phyloP scores from a whole-genome alignment of 345 rosid species.

The Excoecaria cochinchinensis region DNA sequence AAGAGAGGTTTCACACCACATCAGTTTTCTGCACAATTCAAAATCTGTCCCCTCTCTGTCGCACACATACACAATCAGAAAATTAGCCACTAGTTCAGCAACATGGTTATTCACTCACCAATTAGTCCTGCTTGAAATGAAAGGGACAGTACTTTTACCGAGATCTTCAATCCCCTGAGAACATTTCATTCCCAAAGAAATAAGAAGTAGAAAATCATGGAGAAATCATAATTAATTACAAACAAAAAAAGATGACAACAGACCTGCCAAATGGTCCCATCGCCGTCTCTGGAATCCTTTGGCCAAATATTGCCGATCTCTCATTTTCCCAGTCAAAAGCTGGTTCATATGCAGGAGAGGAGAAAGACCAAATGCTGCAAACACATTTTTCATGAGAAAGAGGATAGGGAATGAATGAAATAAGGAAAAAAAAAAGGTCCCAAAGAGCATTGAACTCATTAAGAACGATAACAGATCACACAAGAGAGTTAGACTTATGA shows the following conservation, averaged over 20 bases:
- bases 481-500: not conserved
- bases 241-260: conserved; percentile 1
- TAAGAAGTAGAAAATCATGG: conserved; percentile 2
- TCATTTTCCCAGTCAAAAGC: conserved; percentile 99
- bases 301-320: conserved; percentile 86
- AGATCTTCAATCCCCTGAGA: conserved; percentile 89
- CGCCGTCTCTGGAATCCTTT: conserved; percentile 82
- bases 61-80: not conserved
- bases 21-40: too few relatives aligned
- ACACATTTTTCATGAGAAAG: conserved; percentile 17
- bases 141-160: conserved; percentile 83
- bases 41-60: too few relatives aligned
- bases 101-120: conserved; percentile 48
- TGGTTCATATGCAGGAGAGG: conserved; percentile 98
- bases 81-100: not conserved
- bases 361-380: conserved; percentile 85
- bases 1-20: not conserved
- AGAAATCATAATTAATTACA: not conserved
- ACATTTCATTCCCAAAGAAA: conserved; percentile 22
- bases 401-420: not conserved
- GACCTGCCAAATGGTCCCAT: conserved; percentile 68
- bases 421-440: not conserved
- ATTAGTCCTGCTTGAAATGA: conserved; percentile 85
- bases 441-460: not conserved
- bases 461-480: not conserved